These are phyloP conservation scores for Stephania cephalantha DNA, from an alignment of 164 flowering plant species.

Conservation along the genomic window DNA sequence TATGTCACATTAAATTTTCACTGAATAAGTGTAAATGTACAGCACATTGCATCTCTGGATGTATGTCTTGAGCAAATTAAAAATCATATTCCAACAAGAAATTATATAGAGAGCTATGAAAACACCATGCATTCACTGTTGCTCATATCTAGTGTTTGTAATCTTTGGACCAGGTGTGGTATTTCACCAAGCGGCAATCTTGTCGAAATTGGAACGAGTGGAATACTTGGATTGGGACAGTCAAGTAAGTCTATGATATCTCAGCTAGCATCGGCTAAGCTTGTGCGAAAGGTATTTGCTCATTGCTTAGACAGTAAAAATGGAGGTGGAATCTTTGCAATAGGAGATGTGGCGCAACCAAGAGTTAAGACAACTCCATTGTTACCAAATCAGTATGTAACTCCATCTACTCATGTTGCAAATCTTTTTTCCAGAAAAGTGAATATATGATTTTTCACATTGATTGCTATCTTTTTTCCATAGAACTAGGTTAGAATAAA, in stretches of 20 bases:
- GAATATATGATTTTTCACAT: background rate
- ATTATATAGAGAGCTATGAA: too few relatives aligned
- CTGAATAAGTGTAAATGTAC: too few relatives aligned
- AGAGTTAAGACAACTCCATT: slow-evolving; percentile 67
- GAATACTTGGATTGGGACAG: slow-evolving; percentile 92
- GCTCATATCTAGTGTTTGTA: background rate
- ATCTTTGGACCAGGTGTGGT: slow-evolving; percentile 55
- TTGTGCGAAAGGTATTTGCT: slow-evolving; percentile 66
- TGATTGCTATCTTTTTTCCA: background rate
- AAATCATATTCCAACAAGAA: too few relatives aligned
- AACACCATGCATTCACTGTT: background rate
- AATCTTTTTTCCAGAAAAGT: background rate
- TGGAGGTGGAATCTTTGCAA: slow-evolving; percentile 98
- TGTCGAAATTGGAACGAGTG: slow-evolving; percentile 76
- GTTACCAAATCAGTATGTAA: slow-evolving; percentile 77
- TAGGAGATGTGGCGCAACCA: slow-evolving; percentile 81
- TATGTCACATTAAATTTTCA: too few relatives aligned
- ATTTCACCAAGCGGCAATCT: slow-evolving; percentile 70
- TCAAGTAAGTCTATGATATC: slow-evolving; percentile 82
- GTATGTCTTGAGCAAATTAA: too few relatives aligned
- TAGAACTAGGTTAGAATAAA: background rate
- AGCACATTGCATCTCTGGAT: too few relatives aligned
- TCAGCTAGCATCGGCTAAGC: slow-evolving; percentile 76
- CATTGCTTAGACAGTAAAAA: slow-evolving; percentile 71
- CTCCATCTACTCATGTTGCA: background rate